Base-by-base conservation (phyloP, 2,329 filamentous ascomycete genomes). In the Alternaria angustiovoidea region DNA sequence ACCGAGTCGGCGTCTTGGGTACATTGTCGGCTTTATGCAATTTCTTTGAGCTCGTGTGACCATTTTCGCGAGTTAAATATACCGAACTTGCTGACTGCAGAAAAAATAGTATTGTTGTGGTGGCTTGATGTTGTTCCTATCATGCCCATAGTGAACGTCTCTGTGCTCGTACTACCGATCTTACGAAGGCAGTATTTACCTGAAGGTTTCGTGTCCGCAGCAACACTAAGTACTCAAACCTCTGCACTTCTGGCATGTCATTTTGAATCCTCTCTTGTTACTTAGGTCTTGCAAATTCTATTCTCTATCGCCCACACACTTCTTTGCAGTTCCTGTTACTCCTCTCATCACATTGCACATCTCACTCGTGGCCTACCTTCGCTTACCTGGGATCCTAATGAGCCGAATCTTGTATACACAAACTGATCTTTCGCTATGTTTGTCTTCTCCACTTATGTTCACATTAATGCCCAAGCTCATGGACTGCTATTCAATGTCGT, bases 41-140 rank as follows among this genome's bases (percentile, higher is more conserved):
- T 12, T 32, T 44, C 20, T 30, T 28, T 20, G 46, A 56, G 57
- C 52, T 59, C 57, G 57, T 54, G 57, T 56, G 57, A 59, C 38
- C 24, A 39, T 20, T 20, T 48, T 16, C 14, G 20, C 32, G 2
- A 24, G 8, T 32, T 16, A 22, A 2, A 24, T 38, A 11, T 12
- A 11, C 12, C 20, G 46, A 34, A n/a, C 16, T 18, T n/a, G 30
- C 7, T 38, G n/a, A 4, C 16, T 4, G 16, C 14, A 11, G 3
- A 11, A 26, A n/a, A 24, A n/a, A 11, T 11, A 20, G 30, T 49
- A n/a, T 7, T 38, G 22, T 49, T 24, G 32, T 49, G 12, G 30
- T 38, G 32, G 32, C 32, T 49, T 24, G 20, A 11, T 26, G 32
- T 38, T 42, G 11, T 14, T 49, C 30, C 22, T 18, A 12, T 24